Base-by-base conservation (phyloP, 345 rosid genomes). In the Jatropha curcas region DNA sequence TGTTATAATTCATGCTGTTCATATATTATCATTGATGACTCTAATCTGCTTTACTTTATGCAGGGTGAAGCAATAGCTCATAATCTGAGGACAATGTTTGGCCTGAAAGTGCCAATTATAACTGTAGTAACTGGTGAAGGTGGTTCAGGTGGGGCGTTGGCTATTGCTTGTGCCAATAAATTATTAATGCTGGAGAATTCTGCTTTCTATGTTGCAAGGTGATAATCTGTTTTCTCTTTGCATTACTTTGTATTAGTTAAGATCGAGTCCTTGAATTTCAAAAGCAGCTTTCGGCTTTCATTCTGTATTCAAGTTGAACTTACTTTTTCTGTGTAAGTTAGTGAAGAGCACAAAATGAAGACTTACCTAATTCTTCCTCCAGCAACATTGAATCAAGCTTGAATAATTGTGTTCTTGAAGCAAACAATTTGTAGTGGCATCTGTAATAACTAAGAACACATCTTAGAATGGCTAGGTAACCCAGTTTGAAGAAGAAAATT, bases 81-180 rank as follows among this genome's bases (percentile, higher is more conserved):
- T 72, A 92, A 92, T 77, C 83, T 94, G 79, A 90, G 95, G 87
- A 83, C 93, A 31, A 94, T 94, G 97, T 94, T 94, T 37, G 95
- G 97, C 76, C 84, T 94, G 41, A 94, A 90, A 88, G 98, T 94
- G 58, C 98, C 98, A 2, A 83, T 94, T 72, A 73, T 94, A 77
- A 88, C 98, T 27, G 88, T 94, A 73, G 97, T 94, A 77, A 90
- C 90, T 34, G 97, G 97, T 51, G 98, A 94, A 84, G 98, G 98
- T 83, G 98, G 98, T 70, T 92, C 97, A 82, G 98, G 98, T 65
- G 98, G 97, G 77, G 98, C 97, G 74, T 77, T 94, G 74, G 98
- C 98, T 69, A 92, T 94, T 81, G 97, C 90, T 34, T 92, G 97
- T 86, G 95, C 92, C 69, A 94, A 94, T 81, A 89, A 90, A 71